Conservation (phyloP, 345 rosid genomes). For the Euphorbia tirucalli region DNA sequence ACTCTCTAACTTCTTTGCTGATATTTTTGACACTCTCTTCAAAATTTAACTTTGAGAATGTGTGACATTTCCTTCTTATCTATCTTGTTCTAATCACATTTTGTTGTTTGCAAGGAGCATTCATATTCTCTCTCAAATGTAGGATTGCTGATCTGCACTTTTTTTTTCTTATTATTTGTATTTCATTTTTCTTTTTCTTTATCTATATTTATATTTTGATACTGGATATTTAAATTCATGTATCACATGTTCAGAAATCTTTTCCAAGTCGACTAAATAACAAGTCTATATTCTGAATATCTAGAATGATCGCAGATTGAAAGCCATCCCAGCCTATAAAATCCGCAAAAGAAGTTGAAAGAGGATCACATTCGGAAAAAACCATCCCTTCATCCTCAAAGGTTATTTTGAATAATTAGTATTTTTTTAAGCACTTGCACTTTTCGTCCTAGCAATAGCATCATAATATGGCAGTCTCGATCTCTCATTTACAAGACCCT, state of each 20-base stretch:
- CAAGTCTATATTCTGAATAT: constrained; percentile 23
- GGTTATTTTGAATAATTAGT: constrained; percentile 35
- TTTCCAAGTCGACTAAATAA: constrained; percentile 11
- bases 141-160: neutral
- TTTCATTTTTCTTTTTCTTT: too few species aligned
- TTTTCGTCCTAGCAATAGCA: neutral
- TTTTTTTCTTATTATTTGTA: too few species aligned
- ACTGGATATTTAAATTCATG: neutral
- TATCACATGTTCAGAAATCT: neutral
- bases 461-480: neutral
- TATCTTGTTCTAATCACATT: too few species aligned
- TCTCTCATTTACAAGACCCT: neutral
- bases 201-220: neutral
- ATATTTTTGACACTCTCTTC: too few species aligned
- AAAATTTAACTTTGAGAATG: too few species aligned
- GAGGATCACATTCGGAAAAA: constrained; percentile 38
- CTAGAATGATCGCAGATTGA: constrained; percentile 44
- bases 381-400: constrained; percentile 39
- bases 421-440: neutral
- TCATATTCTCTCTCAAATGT: too few species aligned
- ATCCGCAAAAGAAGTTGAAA: constrained; percentile 44
- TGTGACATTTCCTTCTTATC: too few species aligned
- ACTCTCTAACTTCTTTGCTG: too few species aligned
- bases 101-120: too few species aligned
- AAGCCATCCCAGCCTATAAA: constrained; percentile 36